Percentiles rank a stretch among this genome's conserved stretches.
Evolutionary conservation across 1,284 basidiomycete genomes (phyloP).

Genomic region (Boletus semigastroideus): DNA sequence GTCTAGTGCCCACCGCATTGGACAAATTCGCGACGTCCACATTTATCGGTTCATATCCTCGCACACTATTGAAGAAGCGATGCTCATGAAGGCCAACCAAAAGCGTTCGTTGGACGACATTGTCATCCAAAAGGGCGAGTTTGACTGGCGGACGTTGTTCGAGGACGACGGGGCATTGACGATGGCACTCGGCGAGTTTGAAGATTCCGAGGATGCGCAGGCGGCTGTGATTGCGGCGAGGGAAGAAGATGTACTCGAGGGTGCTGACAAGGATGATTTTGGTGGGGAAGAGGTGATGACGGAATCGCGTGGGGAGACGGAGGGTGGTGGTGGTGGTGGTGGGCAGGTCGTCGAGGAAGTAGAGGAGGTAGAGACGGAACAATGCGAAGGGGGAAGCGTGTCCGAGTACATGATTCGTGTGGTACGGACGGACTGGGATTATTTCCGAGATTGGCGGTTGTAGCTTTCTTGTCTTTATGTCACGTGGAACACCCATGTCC

Average conservation of each 20-base stretch:
- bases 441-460: conserved; percentile 72
- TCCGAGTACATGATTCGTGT: conserved; percentile 88
- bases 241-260: conserved; percentile 69
- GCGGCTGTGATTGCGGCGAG: conserved; percentile 79
- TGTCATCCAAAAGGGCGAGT: conserved; percentile 93
- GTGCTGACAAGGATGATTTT: conserved; percentile 79
- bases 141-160: conserved; percentile 91
- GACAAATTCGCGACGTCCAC: conserved; percentile 95
- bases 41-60: conserved; percentile 95
- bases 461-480: conserved; percentile 27
- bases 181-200: conserved; percentile 77
- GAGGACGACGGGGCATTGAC: conserved; percentile 57
- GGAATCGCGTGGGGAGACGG: conserved; percentile 20
- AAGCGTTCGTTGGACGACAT: conserved; percentile 90
- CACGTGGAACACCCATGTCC: conserved; percentile 25
- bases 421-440: conserved; percentile 75
- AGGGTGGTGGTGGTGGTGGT: conserved; percentile 1
- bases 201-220: conserved; percentile 84
- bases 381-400: conserved; percentile 62
- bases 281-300: conserved; percentile 37
- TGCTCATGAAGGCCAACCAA: conserved; percentile 95
- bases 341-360: conserved; percentile 15
- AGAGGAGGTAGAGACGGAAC: conserved; percentile 38
- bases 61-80: conserved; percentile 95
- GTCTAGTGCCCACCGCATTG: conserved; percentile 84